Base-by-base conservation (phyloP, 2,329 filamentous ascomycete genomes). In the Penicillium sp. region DNA sequence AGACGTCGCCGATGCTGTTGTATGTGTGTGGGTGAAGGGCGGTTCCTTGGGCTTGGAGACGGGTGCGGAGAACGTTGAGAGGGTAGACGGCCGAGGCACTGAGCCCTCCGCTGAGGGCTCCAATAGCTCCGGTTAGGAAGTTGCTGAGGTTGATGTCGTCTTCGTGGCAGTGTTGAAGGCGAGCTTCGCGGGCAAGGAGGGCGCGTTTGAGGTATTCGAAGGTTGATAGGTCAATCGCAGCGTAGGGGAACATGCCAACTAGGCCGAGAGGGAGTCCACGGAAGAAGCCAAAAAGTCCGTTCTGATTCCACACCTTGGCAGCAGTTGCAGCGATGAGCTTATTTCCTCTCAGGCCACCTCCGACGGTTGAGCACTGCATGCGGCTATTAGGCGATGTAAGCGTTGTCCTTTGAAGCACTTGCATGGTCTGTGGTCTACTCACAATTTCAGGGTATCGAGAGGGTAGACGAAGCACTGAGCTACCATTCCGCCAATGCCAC, bases 391-490 rank as follows among this genome's bases (percentile, higher is more conserved):
- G 20, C 44, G 10, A 16, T 1, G 41, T 56, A 28, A 59, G 52
- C 26, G 5, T 14, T 13, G 18, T 27, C 32, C 5, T 20, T 20
- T 6, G 10, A 37, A 11, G 24, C 20, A 31, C 20, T n/a, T 18
- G 7, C 18, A 14, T 23, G 34, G 35, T 40, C 11, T 16, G 14
- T 23, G 34, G 35, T 40, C 11, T 26, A 56, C 77, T 71, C 65
- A 80, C 78, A 83, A 81, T 67, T 75, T 79, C 27, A 79, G 58
- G 1, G 77, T 79, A 67, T 96, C 90, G 32, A 95, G 79, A 9
- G 90, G 90, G 59, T 98, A 98, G n/a, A 97, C 89, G 55, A 85
- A 89, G 57, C 94, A 89, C 81, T 98, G 93, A 42, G 91, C 89
- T 50, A 95, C 84, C 81, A 97, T 95, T 62, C 93, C 91, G 59